Percentiles rank a stretch among this genome's conserved stretches.
phyloP scores from a whole-genome alignment of 2,329 filamentous ascomycete species.

The Geosmithia morbida region DNA sequence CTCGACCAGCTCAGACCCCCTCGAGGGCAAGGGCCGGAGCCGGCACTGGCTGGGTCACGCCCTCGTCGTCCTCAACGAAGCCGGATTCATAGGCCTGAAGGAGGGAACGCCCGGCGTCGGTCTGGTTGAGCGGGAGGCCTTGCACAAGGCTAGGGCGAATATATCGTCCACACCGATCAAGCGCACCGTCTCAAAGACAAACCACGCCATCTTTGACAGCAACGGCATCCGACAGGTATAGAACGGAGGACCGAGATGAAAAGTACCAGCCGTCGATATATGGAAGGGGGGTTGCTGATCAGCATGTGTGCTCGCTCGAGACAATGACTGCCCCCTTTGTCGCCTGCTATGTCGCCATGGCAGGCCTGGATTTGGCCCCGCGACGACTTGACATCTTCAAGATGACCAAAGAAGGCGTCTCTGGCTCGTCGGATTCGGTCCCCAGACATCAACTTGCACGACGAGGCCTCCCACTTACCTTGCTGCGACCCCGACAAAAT shows the following conservation, averaged over 20 bases:
- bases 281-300: neutral
- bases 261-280: neutral
- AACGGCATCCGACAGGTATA: neutral
- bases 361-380: neutral
- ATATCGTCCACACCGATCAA: neutral
- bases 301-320: neutral
- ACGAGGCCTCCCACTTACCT: neutral
- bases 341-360: neutral
- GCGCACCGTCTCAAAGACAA: neutral
- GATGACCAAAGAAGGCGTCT: neutral
- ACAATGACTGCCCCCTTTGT: neutral
- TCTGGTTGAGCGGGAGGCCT: slow-evolving; percentile 1
- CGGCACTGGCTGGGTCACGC: slow-evolving; percentile 1
- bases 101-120: neutral
- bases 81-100: neutral
- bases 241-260: neutral
- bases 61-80: neutral
- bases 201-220: slow-evolving; percentile 1
- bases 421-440: neutral
- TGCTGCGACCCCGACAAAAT: neutral
- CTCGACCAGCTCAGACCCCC: neutral
- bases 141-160: neutral
- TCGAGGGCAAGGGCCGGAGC: neutral
- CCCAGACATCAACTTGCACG: neutral
- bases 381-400: neutral